Conservation (phyloP, 805 yeast genomes). For the Starmerella potacharoeniae region DNA sequence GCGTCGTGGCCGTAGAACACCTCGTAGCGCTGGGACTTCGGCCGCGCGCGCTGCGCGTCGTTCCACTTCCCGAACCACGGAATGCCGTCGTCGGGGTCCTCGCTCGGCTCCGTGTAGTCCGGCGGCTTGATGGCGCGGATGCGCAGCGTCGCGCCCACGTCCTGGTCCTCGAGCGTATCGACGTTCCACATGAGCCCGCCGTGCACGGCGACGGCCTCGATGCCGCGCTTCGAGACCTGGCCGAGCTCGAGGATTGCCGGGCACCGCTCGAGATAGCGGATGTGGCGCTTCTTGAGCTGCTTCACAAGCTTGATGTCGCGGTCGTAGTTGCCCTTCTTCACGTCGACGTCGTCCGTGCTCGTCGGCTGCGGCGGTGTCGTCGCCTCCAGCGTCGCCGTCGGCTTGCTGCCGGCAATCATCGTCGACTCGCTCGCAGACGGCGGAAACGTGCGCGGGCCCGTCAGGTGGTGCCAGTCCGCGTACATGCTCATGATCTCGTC, state of each 20-base stretch:
- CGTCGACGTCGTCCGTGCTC: not conserved
- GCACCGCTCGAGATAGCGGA: constrained; percentile 48
- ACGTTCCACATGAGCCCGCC: constrained; percentile 70
- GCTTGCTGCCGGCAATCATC: constrained; percentile 16
- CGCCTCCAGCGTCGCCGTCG: constrained; percentile 15
- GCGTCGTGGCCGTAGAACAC: constrained; percentile 90
- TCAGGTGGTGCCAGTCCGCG: constrained; percentile 45
- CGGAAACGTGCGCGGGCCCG: constrained; percentile 22
- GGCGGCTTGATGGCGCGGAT: constrained; percentile 63
- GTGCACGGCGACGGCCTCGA: constrained; percentile 56
- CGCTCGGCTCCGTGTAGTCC: constrained; percentile 46
- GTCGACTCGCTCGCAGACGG: constrained; percentile 21
- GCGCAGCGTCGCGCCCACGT: constrained; percentile 51
- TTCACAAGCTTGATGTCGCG: constrained; percentile 39
- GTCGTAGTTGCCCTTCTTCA: constrained; percentile 4
- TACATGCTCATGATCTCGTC: constrained; percentile 55
- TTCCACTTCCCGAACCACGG: constrained; percentile 55
- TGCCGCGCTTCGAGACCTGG: constrained; percentile 34
- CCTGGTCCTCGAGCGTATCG: constrained; percentile 41
- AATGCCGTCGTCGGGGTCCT: constrained; percentile 31
- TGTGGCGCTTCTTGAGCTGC: constrained; percentile 47
- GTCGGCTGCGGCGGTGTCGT: constrained; percentile 8
- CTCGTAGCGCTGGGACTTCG: constrained; percentile 25
- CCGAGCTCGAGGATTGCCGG: constrained; percentile 57
- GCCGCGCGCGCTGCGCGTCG: constrained; percentile 28